Conservation (phyloP, 108 stramenopile species). For the Fragilaria crotonensis region DNA sequence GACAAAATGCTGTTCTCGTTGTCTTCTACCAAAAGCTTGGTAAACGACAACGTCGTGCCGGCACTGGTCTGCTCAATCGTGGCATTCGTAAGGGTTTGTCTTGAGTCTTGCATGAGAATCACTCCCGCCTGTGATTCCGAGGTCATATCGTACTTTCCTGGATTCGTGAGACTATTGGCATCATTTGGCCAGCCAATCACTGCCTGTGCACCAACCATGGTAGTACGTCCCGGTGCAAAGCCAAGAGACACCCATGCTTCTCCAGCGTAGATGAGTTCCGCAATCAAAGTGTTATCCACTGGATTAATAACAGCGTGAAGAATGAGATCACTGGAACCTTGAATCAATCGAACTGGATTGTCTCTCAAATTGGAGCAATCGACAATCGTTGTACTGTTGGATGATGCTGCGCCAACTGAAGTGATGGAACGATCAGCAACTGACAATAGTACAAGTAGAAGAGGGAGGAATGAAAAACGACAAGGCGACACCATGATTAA, state of each 20-base stretch:
- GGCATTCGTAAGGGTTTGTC: conserved; percentile 51
- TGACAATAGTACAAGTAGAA: no score
- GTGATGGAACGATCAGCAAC: no score
- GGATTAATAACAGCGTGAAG: no score
- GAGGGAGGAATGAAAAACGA: no score
- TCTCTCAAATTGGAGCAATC: no score
- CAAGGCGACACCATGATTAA: no score
- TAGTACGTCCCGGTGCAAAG: conserved; percentile 10
- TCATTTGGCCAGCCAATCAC: conserved; percentile 53
- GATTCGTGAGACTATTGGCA: conserved; percentile 10
- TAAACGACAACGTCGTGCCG: conserved; percentile 46
- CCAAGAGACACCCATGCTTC: conserved; percentile 40
- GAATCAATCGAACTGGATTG: no score
- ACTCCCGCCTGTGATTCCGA: conserved; percentile 17
- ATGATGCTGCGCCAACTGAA: no score
- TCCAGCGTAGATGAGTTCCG: conserved; percentile 2
- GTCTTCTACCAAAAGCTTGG: conserved; percentile 45
- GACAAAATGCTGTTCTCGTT: not conserved
- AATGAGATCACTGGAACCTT: no score
- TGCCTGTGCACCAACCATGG: conserved; percentile 41
- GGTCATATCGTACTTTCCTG: conserved; percentile 38
- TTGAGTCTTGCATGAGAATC: conserved; percentile 11
- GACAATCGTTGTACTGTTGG: no score
- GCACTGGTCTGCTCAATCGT: conserved; percentile 27
- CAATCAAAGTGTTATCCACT: not conserved